Evolutionary conservation across 768 basidiomycete species (phyloP).

Genomic region (Russula sp.): DNA sequence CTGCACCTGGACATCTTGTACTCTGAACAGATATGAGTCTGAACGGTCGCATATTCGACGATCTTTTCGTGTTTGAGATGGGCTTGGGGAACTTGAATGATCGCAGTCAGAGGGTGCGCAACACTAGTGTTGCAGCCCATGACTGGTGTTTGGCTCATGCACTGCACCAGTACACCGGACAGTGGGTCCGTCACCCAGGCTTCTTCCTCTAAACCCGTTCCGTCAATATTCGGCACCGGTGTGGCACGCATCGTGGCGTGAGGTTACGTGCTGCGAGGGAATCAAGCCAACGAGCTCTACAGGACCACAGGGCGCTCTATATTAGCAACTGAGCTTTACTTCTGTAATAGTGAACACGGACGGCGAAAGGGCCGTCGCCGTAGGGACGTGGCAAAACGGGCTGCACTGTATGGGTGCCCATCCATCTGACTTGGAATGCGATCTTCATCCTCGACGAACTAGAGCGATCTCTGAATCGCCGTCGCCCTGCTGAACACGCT

Average conservation of each 20-base stretch:
- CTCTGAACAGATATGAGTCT: constrained; percentile 55
- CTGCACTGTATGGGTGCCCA: constrained; percentile 61
- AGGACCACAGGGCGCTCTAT: too few relatives aligned
- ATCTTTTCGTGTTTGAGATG: constrained; percentile 44
- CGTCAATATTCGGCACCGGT: constrained; percentile 76
- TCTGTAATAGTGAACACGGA: too few relatives aligned
- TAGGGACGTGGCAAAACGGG: constrained; percentile 76
- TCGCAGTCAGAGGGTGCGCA: constrained; percentile 62
- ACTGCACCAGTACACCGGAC: constrained; percentile 59
- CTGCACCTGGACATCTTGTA: constrained; percentile 22
- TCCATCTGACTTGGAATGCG: constrained; percentile 71
- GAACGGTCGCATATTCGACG: constrained; percentile 66
- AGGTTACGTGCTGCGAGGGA: constrained; percentile 50
- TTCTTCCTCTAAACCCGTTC: constrained; percentile 53
- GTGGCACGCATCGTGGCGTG: constrained; percentile 57
- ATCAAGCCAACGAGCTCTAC: too few relatives aligned
- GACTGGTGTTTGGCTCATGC: not conserved
- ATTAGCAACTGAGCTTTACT: too few relatives aligned
- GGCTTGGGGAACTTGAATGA: constrained; percentile 94
- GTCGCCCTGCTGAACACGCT: constrained; percentile 56
- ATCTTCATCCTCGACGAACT: constrained; percentile 69
- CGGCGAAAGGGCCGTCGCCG: constrained; percentile 80
- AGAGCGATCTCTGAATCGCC: constrained; percentile 78
- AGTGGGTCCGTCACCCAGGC: constrained; percentile 72
- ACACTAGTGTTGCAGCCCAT: not conserved